phyloP scores from a whole-genome alignment of 2,329 filamentous ascomycete genomes.

The Epichloe elymi region DNA sequence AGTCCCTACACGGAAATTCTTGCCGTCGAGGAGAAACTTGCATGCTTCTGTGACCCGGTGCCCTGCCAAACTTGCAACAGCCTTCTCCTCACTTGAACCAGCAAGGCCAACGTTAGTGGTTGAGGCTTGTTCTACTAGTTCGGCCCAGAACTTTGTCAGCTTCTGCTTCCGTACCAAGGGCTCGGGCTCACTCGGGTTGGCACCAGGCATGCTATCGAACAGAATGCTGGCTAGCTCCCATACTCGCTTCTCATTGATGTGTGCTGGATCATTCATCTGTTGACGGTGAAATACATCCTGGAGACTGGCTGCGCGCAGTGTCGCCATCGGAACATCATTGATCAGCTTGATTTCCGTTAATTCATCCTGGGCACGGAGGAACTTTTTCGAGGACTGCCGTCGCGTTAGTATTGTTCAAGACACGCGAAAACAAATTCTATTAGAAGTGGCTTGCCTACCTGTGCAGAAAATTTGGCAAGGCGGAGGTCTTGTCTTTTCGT shows the following conservation, averaged over 20 bases:
- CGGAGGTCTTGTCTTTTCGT: conserved; percentile 52
- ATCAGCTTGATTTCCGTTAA: conserved; percentile 39
- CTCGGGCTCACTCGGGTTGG: conserved; percentile 26
- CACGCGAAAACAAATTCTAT: neutral
- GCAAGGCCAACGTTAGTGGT: conserved; percentile 43
- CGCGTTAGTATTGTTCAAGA: neutral
- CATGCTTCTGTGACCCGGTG: conserved; percentile 76
- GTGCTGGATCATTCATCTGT: conserved; percentile 29
- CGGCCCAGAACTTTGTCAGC: conserved; percentile 54
- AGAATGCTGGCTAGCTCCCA: conserved; percentile 83
- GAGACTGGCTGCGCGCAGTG: conserved; percentile 25
- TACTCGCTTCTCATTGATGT: conserved; percentile 55
- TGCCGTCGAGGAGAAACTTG: conserved; percentile 59
- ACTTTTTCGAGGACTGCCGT: conserved; percentile 38
- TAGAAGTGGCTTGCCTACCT: conserved; percentile 22
- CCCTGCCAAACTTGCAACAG: conserved; percentile 64
- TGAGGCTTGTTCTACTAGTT: conserved; percentile 49
- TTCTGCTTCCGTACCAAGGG: conserved; percentile 41
- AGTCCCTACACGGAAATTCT: conserved; percentile 73
- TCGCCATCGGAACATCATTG: conserved; percentile 48
- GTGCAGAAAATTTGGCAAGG: conserved; percentile 48
- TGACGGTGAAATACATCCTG: conserved; percentile 28
- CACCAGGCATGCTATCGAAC: conserved; percentile 53
- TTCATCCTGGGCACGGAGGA: conserved; percentile 41
- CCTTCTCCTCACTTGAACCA: conserved; percentile 63